Percentiles rank a stretch among this genome's conserved stretches.
Evolutionary conservation across 1,284 basidiomycete genomes (phyloP).

Genomic region (Mycosarcoma maydis): DNA sequence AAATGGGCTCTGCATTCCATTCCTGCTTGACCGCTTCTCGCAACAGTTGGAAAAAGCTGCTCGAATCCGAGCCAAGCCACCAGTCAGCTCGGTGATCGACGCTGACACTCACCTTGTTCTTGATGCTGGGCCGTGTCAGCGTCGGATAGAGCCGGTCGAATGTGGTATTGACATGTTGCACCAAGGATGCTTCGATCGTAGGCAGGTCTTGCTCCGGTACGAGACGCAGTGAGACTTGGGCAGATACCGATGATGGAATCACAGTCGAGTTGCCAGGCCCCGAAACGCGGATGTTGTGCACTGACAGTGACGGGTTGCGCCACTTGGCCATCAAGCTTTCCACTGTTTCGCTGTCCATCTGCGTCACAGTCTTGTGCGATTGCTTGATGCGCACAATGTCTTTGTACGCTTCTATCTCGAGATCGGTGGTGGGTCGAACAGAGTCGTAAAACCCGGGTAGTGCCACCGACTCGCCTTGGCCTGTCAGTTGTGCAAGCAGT

Average conservation of each 20-base stretch:
- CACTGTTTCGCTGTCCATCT: conserved; percentile 18
- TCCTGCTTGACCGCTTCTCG: conserved; percentile 83
- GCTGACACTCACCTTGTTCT: conserved; percentile 68
- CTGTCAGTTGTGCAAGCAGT: conserved; percentile 78
- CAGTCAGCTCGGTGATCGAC: conserved; percentile 89
- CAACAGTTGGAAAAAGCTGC: conserved; percentile 83
- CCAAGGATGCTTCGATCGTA: conserved; percentile 75
- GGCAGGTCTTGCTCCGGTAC: conserved; percentile 91
- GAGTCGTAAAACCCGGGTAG: conserved; percentile 84
- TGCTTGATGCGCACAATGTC: conserved; percentile 51
- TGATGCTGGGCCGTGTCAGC: background rate
- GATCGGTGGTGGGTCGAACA: conserved; percentile 56
- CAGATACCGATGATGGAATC: conserved; percentile 55
- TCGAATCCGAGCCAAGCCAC: conserved; percentile 90
- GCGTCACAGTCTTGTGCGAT: background rate
- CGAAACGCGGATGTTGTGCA: conserved; percentile 54
- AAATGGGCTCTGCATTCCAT: conserved; percentile 79
- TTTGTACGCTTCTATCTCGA: conserved; percentile 65
- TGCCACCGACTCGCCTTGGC: conserved; percentile 71
- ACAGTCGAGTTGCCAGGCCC: conserved; percentile 58
- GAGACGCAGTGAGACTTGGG: conserved; percentile 74
- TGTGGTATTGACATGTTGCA: conserved; percentile 73
- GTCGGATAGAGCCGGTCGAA: conserved; percentile 72
- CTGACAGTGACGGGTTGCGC: conserved; percentile 56
- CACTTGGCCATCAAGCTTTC: conserved; percentile 57